These are phyloP conservation scores for Cladosporium sp. DNA, from an alignment of 2,329 filamentous ascomycete genomes.

Conservation along the genomic window DNA sequence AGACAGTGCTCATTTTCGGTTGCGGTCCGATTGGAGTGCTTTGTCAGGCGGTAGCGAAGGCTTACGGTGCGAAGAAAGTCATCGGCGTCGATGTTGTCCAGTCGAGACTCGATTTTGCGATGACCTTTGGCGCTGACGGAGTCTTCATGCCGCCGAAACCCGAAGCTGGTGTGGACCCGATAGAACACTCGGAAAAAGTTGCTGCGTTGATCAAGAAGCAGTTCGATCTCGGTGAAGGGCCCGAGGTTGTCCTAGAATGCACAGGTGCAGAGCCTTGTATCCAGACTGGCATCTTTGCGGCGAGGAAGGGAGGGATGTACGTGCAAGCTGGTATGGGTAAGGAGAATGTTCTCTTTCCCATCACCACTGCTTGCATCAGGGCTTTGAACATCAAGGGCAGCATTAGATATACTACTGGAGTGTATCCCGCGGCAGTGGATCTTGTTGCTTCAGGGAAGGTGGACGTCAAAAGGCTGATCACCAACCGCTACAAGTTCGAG, in stretches of 20 bases:
- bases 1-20: conserved; percentile 55
- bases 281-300: conserved; percentile 69
- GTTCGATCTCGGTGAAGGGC: conserved; percentile 49
- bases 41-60: conserved; percentile 57
- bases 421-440: conserved; percentile 80
- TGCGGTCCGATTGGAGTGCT: conserved; percentile 63
- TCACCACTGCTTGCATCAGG: conserved; percentile 83
- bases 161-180: conserved; percentile 36
- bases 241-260: conserved; percentile 78
- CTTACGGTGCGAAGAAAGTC: conserved; percentile 58
- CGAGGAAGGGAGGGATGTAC: conserved; percentile 72
- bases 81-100: conserved; percentile 46
- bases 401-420: conserved; percentile 51
- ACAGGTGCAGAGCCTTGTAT: conserved; percentile 77
- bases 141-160: conserved; percentile 33
- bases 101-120: conserved; percentile 56
- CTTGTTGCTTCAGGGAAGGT: conserved; percentile 72
- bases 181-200: conserved; percentile 35
- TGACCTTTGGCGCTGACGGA: conserved; percentile 42
- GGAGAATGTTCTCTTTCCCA: conserved; percentile 81
- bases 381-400: conserved; percentile 81
- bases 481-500: conserved; percentile 71
- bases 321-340: conserved; percentile 87
- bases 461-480: conserved; percentile 72
- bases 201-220: conserved; percentile 25